A percentile compares a stretch with the other conserved stretches of the same genome.
These are phyloP conservation scores for Alliaria petiolata DNA, from an alignment of 345 rosid genomes.

Conservation along the genomic window DNA sequence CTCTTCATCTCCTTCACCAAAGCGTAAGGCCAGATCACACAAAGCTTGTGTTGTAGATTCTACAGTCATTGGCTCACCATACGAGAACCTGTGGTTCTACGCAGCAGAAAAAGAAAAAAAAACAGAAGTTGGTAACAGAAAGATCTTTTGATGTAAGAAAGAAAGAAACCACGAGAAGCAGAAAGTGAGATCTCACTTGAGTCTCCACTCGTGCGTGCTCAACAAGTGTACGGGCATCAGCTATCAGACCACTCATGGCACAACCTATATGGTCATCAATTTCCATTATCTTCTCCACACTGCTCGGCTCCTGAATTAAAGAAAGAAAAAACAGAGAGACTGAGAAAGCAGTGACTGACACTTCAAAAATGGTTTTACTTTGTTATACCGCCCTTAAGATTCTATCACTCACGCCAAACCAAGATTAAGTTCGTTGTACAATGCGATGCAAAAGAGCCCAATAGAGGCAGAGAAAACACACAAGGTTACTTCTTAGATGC, in stretches of 20 bases:
- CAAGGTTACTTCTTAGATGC: neutral
- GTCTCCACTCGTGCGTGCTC: constrained; percentile 96
- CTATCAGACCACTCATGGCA: constrained; percentile 98
- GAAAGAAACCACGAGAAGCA: neutral
- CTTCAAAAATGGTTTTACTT: neutral
- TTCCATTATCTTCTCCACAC: constrained; percentile 95
- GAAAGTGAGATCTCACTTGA: constrained; percentile 48
- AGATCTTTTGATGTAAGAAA: neutral
- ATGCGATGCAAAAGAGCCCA: too few species aligned
- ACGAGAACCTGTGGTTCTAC: constrained; percentile 95
- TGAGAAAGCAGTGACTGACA: neutral
- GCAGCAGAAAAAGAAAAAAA: neutral
- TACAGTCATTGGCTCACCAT: constrained; percentile 97
- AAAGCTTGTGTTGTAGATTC: constrained; percentile 98
- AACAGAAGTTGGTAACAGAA: neutral
- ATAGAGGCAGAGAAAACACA: too few species aligned
- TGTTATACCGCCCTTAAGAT: neutral
- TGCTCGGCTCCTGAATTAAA: constrained; percentile 63
- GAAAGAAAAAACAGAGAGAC: neutral
- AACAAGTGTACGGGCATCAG: constrained; percentile 91
- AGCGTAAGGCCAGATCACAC: constrained; percentile 89
- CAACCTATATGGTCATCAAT: constrained; percentile 91
- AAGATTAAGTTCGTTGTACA: neutral
- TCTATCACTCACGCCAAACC: neutral
- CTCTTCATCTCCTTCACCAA: constrained; percentile 99